Evolutionary conservation across 2,329 filamentous ascomycete species (phyloP).

Genomic region (Neocatenulostroma microsporum): DNA sequence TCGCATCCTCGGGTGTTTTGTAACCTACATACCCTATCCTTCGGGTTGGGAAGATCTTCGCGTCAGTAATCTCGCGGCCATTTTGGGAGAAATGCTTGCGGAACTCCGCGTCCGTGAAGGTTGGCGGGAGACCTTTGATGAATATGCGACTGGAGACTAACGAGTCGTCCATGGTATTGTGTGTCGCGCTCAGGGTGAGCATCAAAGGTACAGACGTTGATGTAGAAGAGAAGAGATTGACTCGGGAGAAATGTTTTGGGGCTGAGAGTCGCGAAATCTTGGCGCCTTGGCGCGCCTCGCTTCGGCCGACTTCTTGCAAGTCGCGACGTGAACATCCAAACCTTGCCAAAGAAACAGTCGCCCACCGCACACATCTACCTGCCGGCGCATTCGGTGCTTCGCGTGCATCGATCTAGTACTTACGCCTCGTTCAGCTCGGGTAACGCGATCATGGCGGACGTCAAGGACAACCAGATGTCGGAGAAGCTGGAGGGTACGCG

Average conservation of each 20-base stretch:
- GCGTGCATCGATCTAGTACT: no score
- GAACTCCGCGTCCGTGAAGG: slow-evolving; percentile 75
- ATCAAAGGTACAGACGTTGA: slow-evolving; percentile 5
- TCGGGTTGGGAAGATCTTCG: slow-evolving; percentile 81
- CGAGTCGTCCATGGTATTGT: no score
- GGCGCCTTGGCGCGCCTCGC: background rate
- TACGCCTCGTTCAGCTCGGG: no score
- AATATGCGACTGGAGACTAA: slow-evolving; percentile 66
- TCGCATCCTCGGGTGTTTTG: slow-evolving; percentile 71
- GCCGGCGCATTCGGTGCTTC: no score
- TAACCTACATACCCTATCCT: slow-evolving; percentile 95
- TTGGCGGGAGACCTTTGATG: slow-evolving; percentile 69
- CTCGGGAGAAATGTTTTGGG: no score
- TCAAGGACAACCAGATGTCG: slow-evolving; percentile 20
- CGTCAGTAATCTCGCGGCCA: slow-evolving; percentile 76
- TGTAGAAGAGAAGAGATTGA: slow-evolving; percentile 3
- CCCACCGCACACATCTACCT: slow-evolving; percentile 1
- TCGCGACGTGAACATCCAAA: background rate
- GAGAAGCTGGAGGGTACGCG: slow-evolving; percentile 69
- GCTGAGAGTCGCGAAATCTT: slow-evolving; percentile 6
- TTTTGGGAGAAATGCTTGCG: slow-evolving; percentile 73
- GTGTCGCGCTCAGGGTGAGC: slow-evolving; percentile 3
- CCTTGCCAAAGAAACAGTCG: no score
- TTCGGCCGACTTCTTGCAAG: background rate
- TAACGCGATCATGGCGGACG: slow-evolving; percentile 23